Conservation (phyloP, 2,329 filamentous ascomycete species). For the Rutstroemia sydowiana region DNA sequence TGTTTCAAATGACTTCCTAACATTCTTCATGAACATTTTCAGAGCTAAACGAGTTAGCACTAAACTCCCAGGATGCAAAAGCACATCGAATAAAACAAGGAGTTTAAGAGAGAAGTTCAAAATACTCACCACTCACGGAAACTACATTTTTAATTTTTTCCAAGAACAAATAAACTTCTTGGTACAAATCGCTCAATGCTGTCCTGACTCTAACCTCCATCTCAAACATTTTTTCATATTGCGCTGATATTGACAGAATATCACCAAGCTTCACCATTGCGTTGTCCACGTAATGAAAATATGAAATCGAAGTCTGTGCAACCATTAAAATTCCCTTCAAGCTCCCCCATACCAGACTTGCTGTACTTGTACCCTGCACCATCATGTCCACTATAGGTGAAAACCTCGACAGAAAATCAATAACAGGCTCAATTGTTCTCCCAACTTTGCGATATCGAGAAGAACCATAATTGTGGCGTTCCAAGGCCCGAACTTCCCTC, state of each 20-base stretch:
- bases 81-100: too few species aligned
- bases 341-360: constrained; percentile 5
- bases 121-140: not conserved
- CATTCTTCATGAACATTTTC: constrained; percentile 1
- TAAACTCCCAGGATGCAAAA: not conserved
- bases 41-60: not conserved
- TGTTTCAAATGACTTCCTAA: constrained; percentile 2
- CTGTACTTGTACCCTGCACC: constrained; percentile 4
- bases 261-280: constrained; percentile 6
- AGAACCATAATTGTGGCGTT: constrained; percentile 4
- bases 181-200: constrained; percentile 1
- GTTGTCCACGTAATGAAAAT: constrained; percentile 4
- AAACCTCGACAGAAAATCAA: constrained; percentile 6
- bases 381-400: constrained; percentile 6
- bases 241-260: constrained; percentile 1
- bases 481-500: constrained; percentile 7
- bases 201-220: constrained; percentile 1
- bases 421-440: constrained; percentile 3
- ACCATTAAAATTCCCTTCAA: constrained; percentile 7
- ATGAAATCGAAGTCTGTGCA: constrained; percentile 6
- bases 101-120: not conserved
- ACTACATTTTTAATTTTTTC: constrained; percentile 2
- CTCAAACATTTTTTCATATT: constrained; percentile 8
- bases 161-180: constrained; percentile 4
- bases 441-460: constrained; percentile 5